Evolutionary conservation across 208 protist genomes (phyloP), one percentile per base, ranked within the genome.

Genomic region (Porcisia deanei): DNA sequence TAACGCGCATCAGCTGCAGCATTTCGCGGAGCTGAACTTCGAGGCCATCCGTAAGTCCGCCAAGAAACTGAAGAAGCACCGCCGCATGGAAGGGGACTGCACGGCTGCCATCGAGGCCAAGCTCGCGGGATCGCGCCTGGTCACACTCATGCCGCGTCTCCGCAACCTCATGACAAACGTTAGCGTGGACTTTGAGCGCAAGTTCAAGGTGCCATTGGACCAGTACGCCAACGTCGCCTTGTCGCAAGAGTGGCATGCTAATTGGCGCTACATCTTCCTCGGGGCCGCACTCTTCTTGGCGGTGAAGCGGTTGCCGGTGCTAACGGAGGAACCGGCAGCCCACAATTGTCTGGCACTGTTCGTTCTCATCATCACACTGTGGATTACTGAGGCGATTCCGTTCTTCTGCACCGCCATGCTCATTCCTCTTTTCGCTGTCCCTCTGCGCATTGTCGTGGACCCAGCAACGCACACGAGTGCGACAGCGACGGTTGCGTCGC

Each of bases 381-480:
- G 96, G 95, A 88, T 96, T 65, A 96, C 94, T 7, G 93, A 98
- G 87, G 95, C 96, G 39, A 92, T 98, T 64, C 93, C 96, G 3
- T 95, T 94, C 77, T 97, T 97, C 76, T 96, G 91, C 78, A 98
- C 95, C 0, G 92, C 93, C 30, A 93, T 98, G 91, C 83, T 96
- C 53, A 96, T 98, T 64, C 96, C 96, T 0, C 79, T 98, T 41
- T 76, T 98, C 6, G 94, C 93, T 2, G 91, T 97, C 3, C 87
- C 94, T 20, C 81, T 97, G 12, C 80, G 89, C 75, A 94, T 98
- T 58, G 75, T 98, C 59, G 71, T 67, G 30, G 91, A 96, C 75
- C 90, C 87, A 18, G 59, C 63, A 7, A 93, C 88, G 7, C 77
- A 85, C 39, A 25, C 83, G 47, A 85, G 81, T 30, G 93, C 88